Evolutionary conservation across 305 asterid species (phyloP), one percentile per base, ranked within the genome.

Genomic region (Fraxinus angustifolia): DNA sequence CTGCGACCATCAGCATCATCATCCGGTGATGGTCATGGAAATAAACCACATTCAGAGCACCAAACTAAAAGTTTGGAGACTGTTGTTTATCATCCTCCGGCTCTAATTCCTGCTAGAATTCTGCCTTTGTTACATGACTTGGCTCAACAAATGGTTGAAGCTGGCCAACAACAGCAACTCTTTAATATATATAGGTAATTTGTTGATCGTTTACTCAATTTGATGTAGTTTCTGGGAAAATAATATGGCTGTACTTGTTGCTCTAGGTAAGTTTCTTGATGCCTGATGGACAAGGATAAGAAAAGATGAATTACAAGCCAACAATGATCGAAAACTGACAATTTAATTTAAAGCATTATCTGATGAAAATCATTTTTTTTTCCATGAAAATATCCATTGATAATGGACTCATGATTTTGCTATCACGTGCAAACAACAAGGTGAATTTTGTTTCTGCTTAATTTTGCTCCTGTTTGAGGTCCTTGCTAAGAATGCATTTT

Each of bases 21-120:
- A 28, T 87, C 94, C 83, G 87, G 84, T 67, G 89, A 87, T 28
- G 81, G 88, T 76, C 96, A 92, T 72, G 86, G 83, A 79, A 80
- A 84, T 82, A 92, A 89, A 86, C 77, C 85, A 79, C 81, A 93
- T 30, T 76, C 90, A 10, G 93, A 90, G 77, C 92, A 91, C 78
- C 94, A 83, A 65, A 87, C 89, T 74, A 89, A 87, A 88, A 88
- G 85, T 88, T 40, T 82, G 78, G 96, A 93, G 84, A 74, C 81
- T 77, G 91, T 89, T 72, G 91, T 91, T 34, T 90, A 89, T 82
- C 89, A 85, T 85, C 96, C 92, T 79, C 98, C 97, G 40, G 82
- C 91, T 45, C 86, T 96, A 75, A 87, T 96, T 82, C 98, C 99
- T 72, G 87, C 92, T n/a, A 88, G 93, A 88, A 86, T 96, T 81